Conservation (phyloP, 495 filamentous ascomycete genomes). For the Talaromyces wortmannii region DNA sequence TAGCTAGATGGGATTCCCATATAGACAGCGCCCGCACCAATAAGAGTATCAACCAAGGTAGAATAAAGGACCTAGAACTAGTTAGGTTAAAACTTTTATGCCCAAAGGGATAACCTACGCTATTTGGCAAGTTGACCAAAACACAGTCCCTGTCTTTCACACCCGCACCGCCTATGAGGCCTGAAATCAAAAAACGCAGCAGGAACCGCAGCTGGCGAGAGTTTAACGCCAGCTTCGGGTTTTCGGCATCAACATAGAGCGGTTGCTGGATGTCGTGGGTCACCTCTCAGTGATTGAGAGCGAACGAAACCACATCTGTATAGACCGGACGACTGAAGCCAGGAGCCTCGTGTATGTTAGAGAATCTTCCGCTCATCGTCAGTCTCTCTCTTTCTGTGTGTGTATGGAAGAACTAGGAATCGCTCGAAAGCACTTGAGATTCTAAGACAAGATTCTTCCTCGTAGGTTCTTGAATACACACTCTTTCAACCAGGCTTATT, state of each 20-base stretch:
- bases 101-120: constrained; percentile 22
- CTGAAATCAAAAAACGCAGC: constrained; percentile 47
- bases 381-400: too few species aligned
- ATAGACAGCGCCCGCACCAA: constrained; percentile 40
- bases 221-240: constrained; percentile 46
- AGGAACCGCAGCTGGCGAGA: constrained; percentile 39
- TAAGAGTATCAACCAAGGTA: constrained; percentile 37
- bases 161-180: constrained; percentile 41
- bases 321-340: neutral
- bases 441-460: constrained; percentile 1
- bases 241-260: constrained; percentile 50
- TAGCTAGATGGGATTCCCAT: constrained; percentile 29
- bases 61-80: constrained; percentile 36
- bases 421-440: too few species aligned
- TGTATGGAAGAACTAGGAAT: too few species aligned
- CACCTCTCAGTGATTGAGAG: neutral
- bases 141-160: constrained; percentile 52
- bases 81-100: neutral
- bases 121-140: constrained; percentile 56
- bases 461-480: constrained; percentile 51
- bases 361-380: neutral
- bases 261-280: constrained; percentile 27
- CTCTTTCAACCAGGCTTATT: constrained; percentile 52
- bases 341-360: neutral
- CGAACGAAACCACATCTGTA: neutral